These are phyloP conservation scores for Neophaeococcomyces mojaviensis DNA, from an alignment of 2,329 filamentous ascomycete genomes.

Conservation along the genomic window DNA sequence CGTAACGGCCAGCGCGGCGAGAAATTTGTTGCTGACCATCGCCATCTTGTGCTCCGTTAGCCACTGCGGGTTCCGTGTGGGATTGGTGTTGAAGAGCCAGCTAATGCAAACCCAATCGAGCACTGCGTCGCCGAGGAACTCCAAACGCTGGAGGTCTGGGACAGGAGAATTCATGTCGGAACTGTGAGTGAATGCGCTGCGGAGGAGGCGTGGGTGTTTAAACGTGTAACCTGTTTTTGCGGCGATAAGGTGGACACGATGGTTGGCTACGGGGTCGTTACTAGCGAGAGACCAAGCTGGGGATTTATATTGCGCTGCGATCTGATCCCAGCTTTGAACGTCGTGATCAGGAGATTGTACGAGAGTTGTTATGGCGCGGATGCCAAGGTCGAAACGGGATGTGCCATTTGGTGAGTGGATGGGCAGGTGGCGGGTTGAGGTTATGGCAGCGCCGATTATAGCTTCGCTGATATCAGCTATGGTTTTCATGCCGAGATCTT, in stretches of 20 bases:
- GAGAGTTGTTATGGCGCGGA: constrained; percentile 51
- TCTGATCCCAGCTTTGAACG: constrained; percentile 64
- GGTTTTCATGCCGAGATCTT: constrained; percentile 75
- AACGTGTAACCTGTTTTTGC: constrained; percentile 59
- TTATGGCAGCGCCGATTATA: constrained; percentile 75
- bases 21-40: constrained; percentile 96
- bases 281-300: constrained; percentile 14
- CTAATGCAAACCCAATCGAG: constrained; percentile 81
- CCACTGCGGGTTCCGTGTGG: constrained; percentile 84
- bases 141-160: constrained; percentile 81
- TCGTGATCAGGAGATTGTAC: constrained; percentile 63
- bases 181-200: constrained; percentile 81
- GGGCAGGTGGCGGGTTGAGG: constrained; percentile 41
- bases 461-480: constrained; percentile 94
- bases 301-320: constrained; percentile 40
- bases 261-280: constrained; percentile 56
- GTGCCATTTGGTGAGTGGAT: constrained; percentile 23
- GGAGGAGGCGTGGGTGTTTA: constrained; percentile 64
- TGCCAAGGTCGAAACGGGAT: constrained; percentile 51
- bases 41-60: constrained; percentile 98
- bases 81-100: constrained; percentile 69
- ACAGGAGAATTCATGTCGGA: constrained; percentile 73
- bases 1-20: constrained; percentile 71
- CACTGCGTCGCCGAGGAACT: constrained; percentile 84
- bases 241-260: constrained; percentile 60